Conservation (phyloP, 768 basidiomycete genomes). For the Russula ochroleuca region DNA sequence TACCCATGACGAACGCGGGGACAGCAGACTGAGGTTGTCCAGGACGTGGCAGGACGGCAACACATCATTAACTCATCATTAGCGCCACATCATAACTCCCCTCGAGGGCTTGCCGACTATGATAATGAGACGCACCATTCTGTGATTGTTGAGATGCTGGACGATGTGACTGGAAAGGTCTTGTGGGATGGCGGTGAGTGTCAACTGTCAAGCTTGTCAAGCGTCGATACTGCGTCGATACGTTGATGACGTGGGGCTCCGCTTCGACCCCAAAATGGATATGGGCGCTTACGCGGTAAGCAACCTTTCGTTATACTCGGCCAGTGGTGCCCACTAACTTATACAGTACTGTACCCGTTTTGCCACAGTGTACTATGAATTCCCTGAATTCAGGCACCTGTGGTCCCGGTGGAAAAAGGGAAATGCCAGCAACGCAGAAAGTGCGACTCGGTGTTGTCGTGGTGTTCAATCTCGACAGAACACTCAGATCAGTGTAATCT, state of each 20-base stretch:
- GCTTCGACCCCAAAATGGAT: not conserved
- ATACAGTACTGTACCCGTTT: too few relatives aligned
- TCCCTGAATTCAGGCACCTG: too few relatives aligned
- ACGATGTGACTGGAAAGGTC: too few relatives aligned
- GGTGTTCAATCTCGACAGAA: too few relatives aligned
- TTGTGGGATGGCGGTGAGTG: not conserved
- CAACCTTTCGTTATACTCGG: too few relatives aligned
- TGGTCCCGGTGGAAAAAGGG: too few relatives aligned
- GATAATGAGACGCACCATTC: conserved; percentile 9
- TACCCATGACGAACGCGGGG: conserved; percentile 75
- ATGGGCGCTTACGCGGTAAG: not conserved
- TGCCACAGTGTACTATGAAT: too few relatives aligned
- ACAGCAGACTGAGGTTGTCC: conserved; percentile 57
- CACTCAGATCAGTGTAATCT: too few relatives aligned
- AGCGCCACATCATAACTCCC: not conserved
- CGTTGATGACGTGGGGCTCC: not conserved
- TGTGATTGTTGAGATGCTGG: not conserved
- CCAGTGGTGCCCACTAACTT: too few relatives aligned
- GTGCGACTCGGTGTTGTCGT: too few relatives aligned
- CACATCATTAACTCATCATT: not conserved
- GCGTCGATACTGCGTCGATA: too few relatives aligned
- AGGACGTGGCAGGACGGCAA: not conserved
- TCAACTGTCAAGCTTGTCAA: not conserved
- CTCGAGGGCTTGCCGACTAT: not conserved
- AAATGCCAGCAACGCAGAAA: too few relatives aligned